These are phyloP conservation scores for Penicillium riverlandense DNA, from an alignment of 495 filamentous ascomycete species.

Conservation along the genomic window DNA sequence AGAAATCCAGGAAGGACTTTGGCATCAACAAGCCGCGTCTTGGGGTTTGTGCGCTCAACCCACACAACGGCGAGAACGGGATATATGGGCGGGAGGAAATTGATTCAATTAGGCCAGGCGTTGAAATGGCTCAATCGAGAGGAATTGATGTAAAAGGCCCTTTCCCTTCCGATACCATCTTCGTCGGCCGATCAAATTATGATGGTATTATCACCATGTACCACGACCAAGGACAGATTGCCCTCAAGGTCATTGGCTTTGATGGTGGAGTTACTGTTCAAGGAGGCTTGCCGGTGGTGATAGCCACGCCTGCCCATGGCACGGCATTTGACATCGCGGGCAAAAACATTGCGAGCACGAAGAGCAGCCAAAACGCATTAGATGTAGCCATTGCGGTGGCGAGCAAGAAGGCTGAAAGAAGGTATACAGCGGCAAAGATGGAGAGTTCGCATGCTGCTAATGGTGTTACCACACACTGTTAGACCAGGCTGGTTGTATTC, in stretches of 20 bases:
- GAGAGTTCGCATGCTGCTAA: too few species aligned
- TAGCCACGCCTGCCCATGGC: conserved; percentile 3
- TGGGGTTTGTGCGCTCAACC: conserved; percentile 7
- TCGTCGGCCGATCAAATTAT: conserved; percentile 1
- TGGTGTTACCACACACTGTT: too few species aligned
- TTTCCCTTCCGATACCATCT: conserved; percentile 6
- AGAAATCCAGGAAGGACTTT: background rate
- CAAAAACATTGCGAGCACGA: conserved; percentile 1
- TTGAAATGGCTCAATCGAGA: background rate
- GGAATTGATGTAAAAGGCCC: conserved; percentile 6
- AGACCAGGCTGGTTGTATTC: too few species aligned
- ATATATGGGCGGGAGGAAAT: conserved; percentile 5
- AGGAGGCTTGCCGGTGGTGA: conserved; percentile 3
- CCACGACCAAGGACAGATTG: conserved; percentile 10
- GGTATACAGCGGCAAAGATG: too few species aligned
- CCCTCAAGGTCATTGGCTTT: conserved; percentile 3
- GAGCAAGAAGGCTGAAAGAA: background rate
- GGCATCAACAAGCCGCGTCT: conserved; percentile 2
- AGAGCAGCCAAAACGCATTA: conserved; percentile 4
- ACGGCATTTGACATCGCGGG: conserved; percentile 6
- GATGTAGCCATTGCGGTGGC: conserved; percentile 4
- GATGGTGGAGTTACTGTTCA: conserved; percentile 7
- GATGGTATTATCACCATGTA: conserved; percentile 9
- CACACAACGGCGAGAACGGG: conserved; percentile 7
- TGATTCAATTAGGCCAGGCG: conserved; percentile 3